Conservation (phyloP, 2,329 filamentous ascomycete species). For the Byssoonygena ceratinophila region DNA sequence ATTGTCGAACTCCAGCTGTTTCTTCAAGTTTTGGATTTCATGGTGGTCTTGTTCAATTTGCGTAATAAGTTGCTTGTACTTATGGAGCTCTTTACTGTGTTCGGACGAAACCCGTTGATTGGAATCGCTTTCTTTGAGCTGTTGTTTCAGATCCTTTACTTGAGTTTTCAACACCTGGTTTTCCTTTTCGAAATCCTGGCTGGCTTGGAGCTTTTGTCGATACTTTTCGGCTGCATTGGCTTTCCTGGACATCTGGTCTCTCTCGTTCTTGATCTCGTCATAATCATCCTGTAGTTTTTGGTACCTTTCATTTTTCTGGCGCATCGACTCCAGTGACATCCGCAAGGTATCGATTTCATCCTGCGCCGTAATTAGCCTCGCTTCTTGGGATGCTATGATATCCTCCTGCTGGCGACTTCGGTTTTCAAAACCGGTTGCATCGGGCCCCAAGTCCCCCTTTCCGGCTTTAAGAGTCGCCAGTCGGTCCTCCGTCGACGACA, state of each 20-base stretch:
- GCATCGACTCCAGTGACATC: constrained; percentile 37
- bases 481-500: constrained; percentile 40
- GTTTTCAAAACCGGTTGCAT: constrained; percentile 33
- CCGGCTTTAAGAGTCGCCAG: constrained; percentile 44
- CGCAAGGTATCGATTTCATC: constrained; percentile 36
- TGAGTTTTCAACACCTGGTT: constrained; percentile 38
- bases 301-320: constrained; percentile 37
- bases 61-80: constrained; percentile 38
- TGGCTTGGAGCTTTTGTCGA: constrained; percentile 40
- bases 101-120: constrained; percentile 33
- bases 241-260: constrained; percentile 38
- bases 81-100: constrained; percentile 34
- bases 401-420: constrained; percentile 45
- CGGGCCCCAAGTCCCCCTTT: constrained; percentile 40
- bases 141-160: constrained; percentile 38
- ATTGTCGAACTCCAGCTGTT: constrained; percentile 41
- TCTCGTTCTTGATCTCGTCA: constrained; percentile 40
- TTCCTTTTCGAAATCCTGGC: constrained; percentile 41
- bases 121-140: constrained; percentile 38
- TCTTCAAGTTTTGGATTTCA: constrained; percentile 40
- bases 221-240: constrained; percentile 43
- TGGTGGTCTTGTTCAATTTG: constrained; percentile 40
- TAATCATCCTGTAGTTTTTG: constrained; percentile 42
- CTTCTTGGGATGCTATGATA: constrained; percentile 60
- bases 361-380: constrained; percentile 47